Conservation (phyloP, 805 yeast species). For the Saturnispora halmiae region DNA sequence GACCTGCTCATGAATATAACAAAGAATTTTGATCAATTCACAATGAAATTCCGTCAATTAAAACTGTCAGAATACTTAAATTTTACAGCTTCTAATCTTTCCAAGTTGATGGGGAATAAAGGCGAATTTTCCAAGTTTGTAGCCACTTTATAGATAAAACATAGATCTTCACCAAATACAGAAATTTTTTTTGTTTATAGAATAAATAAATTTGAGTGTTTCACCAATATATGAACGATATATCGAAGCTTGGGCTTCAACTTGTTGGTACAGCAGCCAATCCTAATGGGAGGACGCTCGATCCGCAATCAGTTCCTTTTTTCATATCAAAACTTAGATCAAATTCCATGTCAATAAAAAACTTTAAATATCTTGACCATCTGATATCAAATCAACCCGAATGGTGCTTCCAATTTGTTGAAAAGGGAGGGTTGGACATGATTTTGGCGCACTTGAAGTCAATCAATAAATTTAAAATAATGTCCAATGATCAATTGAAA, state of each 20-base stretch:
- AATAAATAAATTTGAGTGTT: too few species aligned
- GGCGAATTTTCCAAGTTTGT: slow-evolving; percentile 18
- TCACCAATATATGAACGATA: slow-evolving; percentile 14
- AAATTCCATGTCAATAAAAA: slow-evolving; percentile 31
- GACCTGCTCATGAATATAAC: slow-evolving; percentile 25
- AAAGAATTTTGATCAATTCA: slow-evolving; percentile 22
- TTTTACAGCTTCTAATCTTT: slow-evolving; percentile 26
- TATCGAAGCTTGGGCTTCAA: slow-evolving; percentile 24
- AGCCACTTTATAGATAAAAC: slow-evolving; percentile 13
- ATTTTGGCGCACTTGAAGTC: slow-evolving; percentile 59
- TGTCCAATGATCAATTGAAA: slow-evolving; percentile 45
- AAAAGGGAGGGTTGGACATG: slow-evolving; percentile 72
- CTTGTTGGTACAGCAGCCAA: slow-evolving; percentile 25
- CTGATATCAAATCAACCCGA: slow-evolving; percentile 13
- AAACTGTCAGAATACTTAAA: slow-evolving; percentile 28
- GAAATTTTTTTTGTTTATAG: neutral
- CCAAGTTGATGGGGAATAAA: slow-evolving; percentile 25
- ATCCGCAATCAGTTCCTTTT: slow-evolving; percentile 32
- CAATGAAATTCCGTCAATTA: slow-evolving; percentile 14
- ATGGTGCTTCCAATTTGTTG: slow-evolving; percentile 78
- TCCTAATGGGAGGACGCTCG: neutral
- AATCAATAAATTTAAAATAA: slow-evolving; percentile 32
- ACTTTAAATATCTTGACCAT: slow-evolving; percentile 28
- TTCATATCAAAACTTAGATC: slow-evolving; percentile 33
- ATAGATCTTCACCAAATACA: neutral